phyloP scores from a whole-genome alignment of 169 alveolate species.

The Cryptosporidium meleagridis region DNA sequence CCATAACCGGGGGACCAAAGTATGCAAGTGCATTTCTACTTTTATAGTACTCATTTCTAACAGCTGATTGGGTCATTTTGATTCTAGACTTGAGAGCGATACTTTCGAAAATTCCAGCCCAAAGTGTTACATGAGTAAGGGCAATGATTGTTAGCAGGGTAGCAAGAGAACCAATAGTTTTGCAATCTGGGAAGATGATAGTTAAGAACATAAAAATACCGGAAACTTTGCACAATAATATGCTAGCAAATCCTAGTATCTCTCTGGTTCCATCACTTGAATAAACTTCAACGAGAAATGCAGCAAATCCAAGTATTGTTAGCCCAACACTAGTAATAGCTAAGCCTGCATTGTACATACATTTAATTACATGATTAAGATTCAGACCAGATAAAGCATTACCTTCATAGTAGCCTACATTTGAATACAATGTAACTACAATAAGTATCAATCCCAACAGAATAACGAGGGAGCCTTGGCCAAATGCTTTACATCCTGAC shows the following conservation, averaged over 20 bases:
- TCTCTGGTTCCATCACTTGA: constrained; percentile 93
- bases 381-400: constrained; percentile 48
- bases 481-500: constrained; percentile 57
- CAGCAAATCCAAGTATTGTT: constrained; percentile 86
- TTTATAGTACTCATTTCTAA: constrained; percentile 91
- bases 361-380: constrained; percentile 35
- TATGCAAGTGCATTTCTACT: constrained; percentile 93
- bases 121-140: constrained; percentile 81
- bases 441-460: constrained; percentile 47
- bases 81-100: constrained; percentile 89
- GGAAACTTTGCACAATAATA: constrained; percentile 83
- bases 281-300: constrained; percentile 90
- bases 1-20: constrained; percentile 93
- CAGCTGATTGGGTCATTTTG: constrained; percentile 90
- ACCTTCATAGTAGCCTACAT: constrained; percentile 55
- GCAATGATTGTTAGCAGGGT: constrained; percentile 85
- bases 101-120: constrained; percentile 91
- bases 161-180: constrained; percentile 83
- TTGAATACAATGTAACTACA: constrained; percentile 41
- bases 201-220: constrained; percentile 76
- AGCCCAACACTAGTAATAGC: constrained; percentile 86
- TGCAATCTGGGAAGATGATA: constrained; percentile 80
- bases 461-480: constrained; percentile 44
- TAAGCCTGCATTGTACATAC: constrained; percentile 77
- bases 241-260: constrained; percentile 92